Conservation (phyloP, 2,329 filamentous ascomycete genomes). For the Xylariales sp. region DNA sequence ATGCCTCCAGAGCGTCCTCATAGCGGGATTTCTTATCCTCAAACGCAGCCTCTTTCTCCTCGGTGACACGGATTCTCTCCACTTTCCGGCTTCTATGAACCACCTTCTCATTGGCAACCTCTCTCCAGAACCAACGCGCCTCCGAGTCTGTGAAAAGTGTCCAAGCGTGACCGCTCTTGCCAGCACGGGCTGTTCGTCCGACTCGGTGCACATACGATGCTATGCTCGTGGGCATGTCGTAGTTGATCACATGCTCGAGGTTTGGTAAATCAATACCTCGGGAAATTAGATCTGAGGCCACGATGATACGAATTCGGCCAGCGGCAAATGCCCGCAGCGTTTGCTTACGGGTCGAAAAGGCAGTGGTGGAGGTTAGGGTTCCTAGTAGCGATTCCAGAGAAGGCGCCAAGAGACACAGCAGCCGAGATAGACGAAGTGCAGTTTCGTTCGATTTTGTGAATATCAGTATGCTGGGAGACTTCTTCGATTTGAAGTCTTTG, state of each 20-base stretch:
- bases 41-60: conserved; percentile 34
- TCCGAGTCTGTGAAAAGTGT: conserved; percentile 80
- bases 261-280: conserved; percentile 80
- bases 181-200: conserved; percentile 83
- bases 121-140: conserved; percentile 87
- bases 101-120: conserved; percentile 59
- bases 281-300: conserved; percentile 90
- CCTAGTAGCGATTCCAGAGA: conserved; percentile 53
- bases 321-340: conserved; percentile 62
- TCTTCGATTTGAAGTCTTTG: conserved; percentile 8
- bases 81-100: conserved; percentile 42
- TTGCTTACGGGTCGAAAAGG: conserved; percentile 65
- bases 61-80: conserved; percentile 40
- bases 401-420: conserved; percentile 66
- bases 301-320: conserved; percentile 65
- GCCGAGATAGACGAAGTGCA: conserved; percentile 78
- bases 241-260: conserved; percentile 85
- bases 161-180: conserved; percentile 73
- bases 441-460: conserved; percentile 91
- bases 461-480: conserved; percentile 63
- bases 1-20: conserved; percentile 53
- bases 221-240: conserved; percentile 79
- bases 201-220: conserved; percentile 89
- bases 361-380: conserved; percentile 73
- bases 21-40: conserved; percentile 44